Percentiles rank a stretch among this genome's conserved stretches.
phyloP scores from a whole-genome alignment of 192 early-diverging fungal species.

The Podila epicladia region DNA sequence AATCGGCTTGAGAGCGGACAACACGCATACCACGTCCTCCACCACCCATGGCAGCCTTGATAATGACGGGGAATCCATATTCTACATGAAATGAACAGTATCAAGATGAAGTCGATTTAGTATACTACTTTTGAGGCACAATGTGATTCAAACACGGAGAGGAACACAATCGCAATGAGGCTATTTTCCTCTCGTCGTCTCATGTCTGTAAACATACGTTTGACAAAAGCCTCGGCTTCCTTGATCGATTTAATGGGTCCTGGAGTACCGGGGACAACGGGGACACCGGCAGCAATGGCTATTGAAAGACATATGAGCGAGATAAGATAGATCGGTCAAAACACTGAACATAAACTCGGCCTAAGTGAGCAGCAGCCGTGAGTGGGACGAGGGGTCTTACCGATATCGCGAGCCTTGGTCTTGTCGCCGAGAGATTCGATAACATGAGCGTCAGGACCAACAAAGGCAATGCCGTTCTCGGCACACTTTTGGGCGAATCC shows the following conservation, averaged over 20 bases:
- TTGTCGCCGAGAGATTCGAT: constrained; percentile 96
- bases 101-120: neutral
- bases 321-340: too few species aligned
- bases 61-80: constrained; percentile 93
- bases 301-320: neutral
- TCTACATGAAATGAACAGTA: constrained; percentile 29
- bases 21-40: constrained; percentile 98
- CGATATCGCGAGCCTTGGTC: constrained; percentile 89
- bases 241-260: constrained; percentile 76
- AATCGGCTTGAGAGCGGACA: constrained; percentile 75
- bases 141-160: neutral
- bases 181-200: neutral
- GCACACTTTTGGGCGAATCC: constrained; percentile 91
- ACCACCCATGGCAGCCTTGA: constrained; percentile 98
- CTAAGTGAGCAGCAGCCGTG: constrained; percentile 74
- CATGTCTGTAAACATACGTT: constrained; percentile 15
- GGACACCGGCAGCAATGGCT: constrained; percentile 85
- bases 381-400: constrained; percentile 34
- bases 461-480: constrained; percentile 90
- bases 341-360: constrained; percentile 66
- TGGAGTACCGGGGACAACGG: constrained; percentile 93
- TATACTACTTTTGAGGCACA: neutral
- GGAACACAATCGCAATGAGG: neutral
- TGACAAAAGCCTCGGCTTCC: constrained; percentile 79
- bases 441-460: constrained; percentile 85